Percentiles rank a stretch among this genome's conserved stretches.
phyloP scores from a whole-genome alignment of 139 green algal genomes.

The Tetradesmus lagerheimii region DNA sequence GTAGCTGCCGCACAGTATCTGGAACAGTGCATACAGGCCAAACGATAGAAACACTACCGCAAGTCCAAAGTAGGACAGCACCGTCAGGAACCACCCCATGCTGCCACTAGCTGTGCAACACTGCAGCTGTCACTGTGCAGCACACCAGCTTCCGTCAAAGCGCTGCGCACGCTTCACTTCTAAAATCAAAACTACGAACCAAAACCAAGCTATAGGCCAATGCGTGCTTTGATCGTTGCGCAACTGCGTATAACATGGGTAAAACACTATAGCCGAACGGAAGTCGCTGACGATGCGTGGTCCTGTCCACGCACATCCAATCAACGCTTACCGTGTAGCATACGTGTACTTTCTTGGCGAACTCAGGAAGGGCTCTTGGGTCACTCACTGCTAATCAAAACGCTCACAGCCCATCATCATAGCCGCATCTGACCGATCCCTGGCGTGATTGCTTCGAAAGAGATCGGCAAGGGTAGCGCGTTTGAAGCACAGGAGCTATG shows the following conservation, averaged over 20 bases:
- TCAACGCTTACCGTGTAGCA: not conserved
- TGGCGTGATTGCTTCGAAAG: not conserved
- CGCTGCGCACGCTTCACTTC: not conserved
- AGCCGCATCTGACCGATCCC: not conserved
- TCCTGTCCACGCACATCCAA: not conserved
- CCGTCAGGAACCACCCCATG: not conserved
- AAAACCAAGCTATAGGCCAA: not conserved
- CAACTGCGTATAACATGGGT: not conserved
- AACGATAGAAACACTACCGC: conserved; percentile 52
- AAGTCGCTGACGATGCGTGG: not conserved
- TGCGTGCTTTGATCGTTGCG: not conserved
- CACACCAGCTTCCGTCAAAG: not conserved
- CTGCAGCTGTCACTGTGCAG: not conserved
- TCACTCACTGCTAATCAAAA: conserved; percentile 5
- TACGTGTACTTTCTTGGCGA: not conserved
- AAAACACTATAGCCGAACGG: not conserved
- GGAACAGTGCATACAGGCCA: conserved; percentile 77
- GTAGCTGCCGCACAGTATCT: conserved; percentile 71
- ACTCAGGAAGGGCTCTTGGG: not conserved
- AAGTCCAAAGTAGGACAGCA: conserved; percentile 8
- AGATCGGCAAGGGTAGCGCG: not conserved
- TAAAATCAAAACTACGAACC: not conserved
- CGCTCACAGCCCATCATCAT: not conserved
- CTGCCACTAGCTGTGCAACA: not conserved
- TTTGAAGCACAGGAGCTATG: not conserved